Base-by-base conservation (phyloP, 805 yeast genomes). In the Cephaloascus fragrans region DNA sequence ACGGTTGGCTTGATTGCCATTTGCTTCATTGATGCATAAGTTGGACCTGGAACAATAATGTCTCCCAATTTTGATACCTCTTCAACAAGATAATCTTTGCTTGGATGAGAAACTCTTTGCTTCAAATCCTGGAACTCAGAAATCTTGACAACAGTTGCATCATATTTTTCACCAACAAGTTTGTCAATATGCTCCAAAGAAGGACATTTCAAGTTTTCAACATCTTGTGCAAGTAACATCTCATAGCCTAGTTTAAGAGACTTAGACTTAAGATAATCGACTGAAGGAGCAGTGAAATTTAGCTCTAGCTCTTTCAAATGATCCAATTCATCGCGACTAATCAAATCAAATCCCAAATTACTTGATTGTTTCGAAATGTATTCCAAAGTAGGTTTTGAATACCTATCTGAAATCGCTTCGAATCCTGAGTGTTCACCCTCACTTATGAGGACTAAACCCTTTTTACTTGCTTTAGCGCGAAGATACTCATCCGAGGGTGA, bases 211-310 rank as follows among this genome's bases (percentile, higher is more conserved):
- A n/a, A n/a, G n/a, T n/a, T n/a, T n/a, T n/a, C n/a, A n/a, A n/a
- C n/a, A n/a, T n/a, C n/a, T n/a, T n/a, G n/a, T n/a, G n/a, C n/a
- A n/a, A n/a, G n/a, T n/a, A n/a, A n/a, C n/a, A n/a, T n/a, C 6
- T 12, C 28, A 23, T 23, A 54, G 12, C 53, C 52, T 34, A 51
- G 55, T n/a, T 41, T 53, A 1, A 69, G 18, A 14, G 48, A 51
- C 16, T 23, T 19, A 29, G 39, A 26, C 4, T 35, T 35, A 26
- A 52, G n/a, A 19, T 35, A 39, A 17, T 45, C 45, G 12, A 35
- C 32, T 0, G 61, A 46, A 4, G 64, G 65, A 23, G 42, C 47
- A 19, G 57, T 62, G 39, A 52, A 45, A 18, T 62, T 62, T 0
- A 48, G 48, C 32, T 46, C 48, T 15, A 51, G 35, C 9, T 38